Base-by-base conservation (phyloP, 129 eudicot genomes). In the Pulicaria dysenterica region DNA sequence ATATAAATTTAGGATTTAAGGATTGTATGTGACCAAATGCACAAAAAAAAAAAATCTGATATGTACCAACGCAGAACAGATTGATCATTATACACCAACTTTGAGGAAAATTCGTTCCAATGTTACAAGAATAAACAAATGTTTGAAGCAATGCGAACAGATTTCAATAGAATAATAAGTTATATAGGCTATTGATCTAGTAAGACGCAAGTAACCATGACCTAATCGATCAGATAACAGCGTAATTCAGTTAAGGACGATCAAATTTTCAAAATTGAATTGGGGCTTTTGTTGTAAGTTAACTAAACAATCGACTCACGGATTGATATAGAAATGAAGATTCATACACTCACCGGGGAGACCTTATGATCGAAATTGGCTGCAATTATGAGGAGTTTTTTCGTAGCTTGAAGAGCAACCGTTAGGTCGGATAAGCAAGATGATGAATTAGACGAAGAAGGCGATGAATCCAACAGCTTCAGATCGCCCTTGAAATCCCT, bases 341-440 rank as follows among this genome's bases (percentile, higher is more conserved):
- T 36, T 34, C 40, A 13, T 6, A 19, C 11, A 84, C 95, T 80
- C 79, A 93, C 98, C 60, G 83, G 81, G 5, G 91, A 83, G 72
- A 79, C 70, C 54, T 79, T 77, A 51, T 79, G 75, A 78, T 84
- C 95, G 42, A 89, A 89, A 60, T 64, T 78, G 69, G 73, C 82
- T 6, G 95, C 96, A 49, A 83, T 75, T 46, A 71, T n/a, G 1
- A 93, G 79, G 14, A 93, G 76, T 16, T 82, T 80, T 65, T 87
- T 93, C 0, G 92, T 84, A 72, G 80, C 91, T 74, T 84, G 87
- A 42, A 93, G 69, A 49, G 92, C 84, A 36, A 76, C 7, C 7
- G 75, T 70, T 10, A 93, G 70, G 46, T 93, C 95, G 51, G 77
- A 69, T 19, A 92, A 59, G 41, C 84, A 82, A 44, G 84, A 73